phyloP scores from a whole-genome alignment of 1,284 basidiomycete species.

The Pseudozyma tsukubaensis region DNA sequence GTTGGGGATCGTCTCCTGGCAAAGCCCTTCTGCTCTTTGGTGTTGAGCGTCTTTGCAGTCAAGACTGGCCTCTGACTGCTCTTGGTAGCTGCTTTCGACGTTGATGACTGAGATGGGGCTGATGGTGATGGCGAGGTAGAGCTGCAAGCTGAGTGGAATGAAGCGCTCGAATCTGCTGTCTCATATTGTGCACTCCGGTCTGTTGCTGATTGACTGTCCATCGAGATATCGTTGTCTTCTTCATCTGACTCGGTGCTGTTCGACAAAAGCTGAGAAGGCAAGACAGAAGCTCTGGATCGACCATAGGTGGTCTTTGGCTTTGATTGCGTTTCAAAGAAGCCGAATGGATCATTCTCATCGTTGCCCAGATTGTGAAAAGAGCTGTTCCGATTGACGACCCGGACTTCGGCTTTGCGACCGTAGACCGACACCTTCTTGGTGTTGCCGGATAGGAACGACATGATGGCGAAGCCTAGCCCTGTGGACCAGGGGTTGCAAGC shows the following conservation, averaged over 20 bases:
- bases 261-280: slow-evolving; percentile 6
- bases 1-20: background rate
- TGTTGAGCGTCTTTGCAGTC: slow-evolving; percentile 1
- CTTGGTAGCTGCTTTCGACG: background rate
- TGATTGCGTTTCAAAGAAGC: slow-evolving; percentile 33
- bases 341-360: slow-evolving; percentile 47
- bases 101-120: slow-evolving; percentile 4
- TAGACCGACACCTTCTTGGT: slow-evolving; percentile 54
- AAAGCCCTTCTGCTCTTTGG: background rate
- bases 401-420: slow-evolving; percentile 30
- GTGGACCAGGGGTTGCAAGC: background rate
- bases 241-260: slow-evolving; percentile 3
- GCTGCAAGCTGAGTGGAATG: slow-evolving; percentile 27
- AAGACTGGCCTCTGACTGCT: no score
- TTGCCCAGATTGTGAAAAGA: slow-evolving; percentile 23
- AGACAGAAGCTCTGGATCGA: slow-evolving; percentile 20
- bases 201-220: slow-evolving; percentile 6
- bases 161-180: slow-evolving; percentile 33
- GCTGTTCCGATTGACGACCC: slow-evolving; percentile 35
- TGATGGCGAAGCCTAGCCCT: slow-evolving; percentile 1
- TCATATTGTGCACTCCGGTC: slow-evolving; percentile 22
- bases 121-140: background rate
- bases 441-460: slow-evolving; percentile 36
- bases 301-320: slow-evolving; percentile 29
- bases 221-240: background rate